Evolutionary conservation across 108 stramenopile species (phyloP).

Genomic region (Fragilariopsis cylindrus): DNA sequence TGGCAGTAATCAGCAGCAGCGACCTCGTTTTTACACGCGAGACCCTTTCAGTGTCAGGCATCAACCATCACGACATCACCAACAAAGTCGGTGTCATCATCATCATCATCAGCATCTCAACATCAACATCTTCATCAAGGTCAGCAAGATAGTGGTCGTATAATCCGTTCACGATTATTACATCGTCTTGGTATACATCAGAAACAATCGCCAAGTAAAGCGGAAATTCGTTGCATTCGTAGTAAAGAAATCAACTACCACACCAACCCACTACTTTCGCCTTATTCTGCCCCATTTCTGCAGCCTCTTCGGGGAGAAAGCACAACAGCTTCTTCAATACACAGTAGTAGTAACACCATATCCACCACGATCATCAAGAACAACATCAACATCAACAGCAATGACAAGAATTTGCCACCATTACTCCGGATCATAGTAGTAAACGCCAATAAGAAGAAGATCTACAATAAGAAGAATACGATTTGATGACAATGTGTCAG

Average conservation of each 20-base stretch:
- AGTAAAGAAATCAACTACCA: background rate
- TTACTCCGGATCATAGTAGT: background rate
- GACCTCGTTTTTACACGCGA: too few species aligned
- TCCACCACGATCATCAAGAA: background rate
- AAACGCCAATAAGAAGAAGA: background rate
- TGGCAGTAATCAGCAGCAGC: too few species aligned
- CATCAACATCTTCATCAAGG: background rate
- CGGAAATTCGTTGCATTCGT: background rate
- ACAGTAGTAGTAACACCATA: background rate
- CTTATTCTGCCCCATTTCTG: background rate
- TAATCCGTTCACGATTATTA: conserved; percentile 1
- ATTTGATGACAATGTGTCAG: conserved; percentile 37
- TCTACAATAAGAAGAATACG: conserved; percentile 6
- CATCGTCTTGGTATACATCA: conserved; percentile 8
- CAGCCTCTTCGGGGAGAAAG: conserved; percentile 1
- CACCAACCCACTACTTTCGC: background rate
- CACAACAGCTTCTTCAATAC: background rate
- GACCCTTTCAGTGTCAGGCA: too few species aligned
- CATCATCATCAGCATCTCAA: too few species aligned
- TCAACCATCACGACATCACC: too few species aligned
- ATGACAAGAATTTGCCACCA: background rate
- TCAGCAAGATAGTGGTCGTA: background rate
- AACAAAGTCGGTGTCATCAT: too few species aligned
- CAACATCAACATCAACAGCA: background rate
- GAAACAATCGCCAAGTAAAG: background rate